These are phyloP conservation scores for Taiozyma sp. DNA, from an alignment of 1,139 yeast genomes.

Conservation along the genomic window DNA sequence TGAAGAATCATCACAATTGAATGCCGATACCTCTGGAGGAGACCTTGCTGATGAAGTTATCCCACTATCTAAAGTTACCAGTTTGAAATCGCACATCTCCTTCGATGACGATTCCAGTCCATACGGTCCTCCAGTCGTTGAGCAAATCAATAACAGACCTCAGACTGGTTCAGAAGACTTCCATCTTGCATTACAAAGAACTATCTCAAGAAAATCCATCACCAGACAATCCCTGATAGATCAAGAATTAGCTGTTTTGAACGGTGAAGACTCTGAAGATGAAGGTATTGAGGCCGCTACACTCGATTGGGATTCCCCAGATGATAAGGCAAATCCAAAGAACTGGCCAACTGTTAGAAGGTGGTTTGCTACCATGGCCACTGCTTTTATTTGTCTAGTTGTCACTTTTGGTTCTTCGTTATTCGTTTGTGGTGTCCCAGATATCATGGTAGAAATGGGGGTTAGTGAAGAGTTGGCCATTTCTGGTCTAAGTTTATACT, in stretches of 20 bases:
- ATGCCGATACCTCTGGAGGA: background rate
- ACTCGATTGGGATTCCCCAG: slow-evolving; percentile 57
- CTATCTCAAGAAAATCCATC: slow-evolving; percentile 21
- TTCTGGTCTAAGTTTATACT: slow-evolving; percentile 64
- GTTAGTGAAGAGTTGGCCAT: slow-evolving; percentile 55
- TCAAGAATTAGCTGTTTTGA: slow-evolving; percentile 1
- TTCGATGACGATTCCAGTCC: slow-evolving; percentile 11
- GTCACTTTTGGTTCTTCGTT: slow-evolving; percentile 70
- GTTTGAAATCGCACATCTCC: slow-evolving; percentile 13
- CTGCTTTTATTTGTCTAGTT: slow-evolving; percentile 58
- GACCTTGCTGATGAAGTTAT: slow-evolving; percentile 3
- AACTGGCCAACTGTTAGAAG: slow-evolving; percentile 60
- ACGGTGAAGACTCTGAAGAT: slow-evolving; percentile 4
- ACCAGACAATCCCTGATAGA: slow-evolving; percentile 7
- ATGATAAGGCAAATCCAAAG: slow-evolving; percentile 55
- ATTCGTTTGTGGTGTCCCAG: slow-evolving; percentile 57
- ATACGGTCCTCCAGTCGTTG: slow-evolving; percentile 15
- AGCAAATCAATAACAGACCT: slow-evolving; percentile 5
- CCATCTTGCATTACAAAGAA: slow-evolving; percentile 19
- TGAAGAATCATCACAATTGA: background rate
- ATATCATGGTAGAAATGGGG: slow-evolving; percentile 38
- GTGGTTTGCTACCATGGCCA: slow-evolving; percentile 59
- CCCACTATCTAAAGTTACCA: slow-evolving; percentile 7
- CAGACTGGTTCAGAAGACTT: slow-evolving; percentile 15
- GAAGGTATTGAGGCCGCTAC: slow-evolving; percentile 31